Percentiles rank a stretch among this genome's conserved stretches.
phyloP scores from a whole-genome alignment of 2,329 filamentous ascomycete genomes.

The Thermothelomyces thermophilus region DNA sequence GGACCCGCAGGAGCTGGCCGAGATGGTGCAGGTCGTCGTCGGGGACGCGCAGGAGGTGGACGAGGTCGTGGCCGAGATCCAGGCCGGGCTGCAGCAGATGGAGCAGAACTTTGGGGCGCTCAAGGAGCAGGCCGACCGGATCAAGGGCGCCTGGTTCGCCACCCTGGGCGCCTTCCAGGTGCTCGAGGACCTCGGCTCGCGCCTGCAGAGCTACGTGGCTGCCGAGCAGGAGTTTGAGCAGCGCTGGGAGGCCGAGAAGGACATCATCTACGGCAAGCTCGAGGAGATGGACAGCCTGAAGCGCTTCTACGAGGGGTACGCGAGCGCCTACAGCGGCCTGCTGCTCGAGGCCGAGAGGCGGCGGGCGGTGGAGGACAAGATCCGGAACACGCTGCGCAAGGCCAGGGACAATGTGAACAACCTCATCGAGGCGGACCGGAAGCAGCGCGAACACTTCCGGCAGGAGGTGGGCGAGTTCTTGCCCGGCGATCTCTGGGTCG shows the following conservation, averaged over 20 bases:
- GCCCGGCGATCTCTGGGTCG: conserved; percentile 81
- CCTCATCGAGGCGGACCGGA: conserved; percentile 65
- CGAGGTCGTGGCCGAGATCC: conserved; percentile 63
- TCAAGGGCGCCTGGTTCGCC: conserved; percentile 48
- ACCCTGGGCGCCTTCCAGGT: conserved; percentile 58
- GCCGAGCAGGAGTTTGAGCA: conserved; percentile 58
- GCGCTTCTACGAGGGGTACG: conserved; percentile 82
- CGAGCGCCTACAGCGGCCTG: conserved; percentile 74
- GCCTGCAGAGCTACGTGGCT: conserved; percentile 58
- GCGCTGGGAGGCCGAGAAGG: conserved; percentile 69
- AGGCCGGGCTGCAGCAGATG: conserved; percentile 69
- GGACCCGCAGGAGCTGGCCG: conserved; percentile 65
- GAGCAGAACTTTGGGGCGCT: conserved; percentile 62
- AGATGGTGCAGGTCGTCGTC: conserved; percentile 76
- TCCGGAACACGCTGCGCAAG: conserved; percentile 67
- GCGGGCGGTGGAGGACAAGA: conserved; percentile 63
- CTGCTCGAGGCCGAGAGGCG: conserved; percentile 78
- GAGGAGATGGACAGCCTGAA: conserved; percentile 70
- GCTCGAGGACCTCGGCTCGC: conserved; percentile 60
- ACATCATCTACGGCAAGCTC: conserved; percentile 61
- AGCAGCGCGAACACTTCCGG: conserved; percentile 70
- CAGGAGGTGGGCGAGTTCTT: conserved; percentile 79
- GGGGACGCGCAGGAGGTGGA: conserved; percentile 63
- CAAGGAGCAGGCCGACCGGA: conserved; percentile 52
- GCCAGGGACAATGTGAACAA: conserved; percentile 70